Evolutionary conservation across 345 rosid genomes (phyloP).

Genomic region (Corchorus olitorius): DNA sequence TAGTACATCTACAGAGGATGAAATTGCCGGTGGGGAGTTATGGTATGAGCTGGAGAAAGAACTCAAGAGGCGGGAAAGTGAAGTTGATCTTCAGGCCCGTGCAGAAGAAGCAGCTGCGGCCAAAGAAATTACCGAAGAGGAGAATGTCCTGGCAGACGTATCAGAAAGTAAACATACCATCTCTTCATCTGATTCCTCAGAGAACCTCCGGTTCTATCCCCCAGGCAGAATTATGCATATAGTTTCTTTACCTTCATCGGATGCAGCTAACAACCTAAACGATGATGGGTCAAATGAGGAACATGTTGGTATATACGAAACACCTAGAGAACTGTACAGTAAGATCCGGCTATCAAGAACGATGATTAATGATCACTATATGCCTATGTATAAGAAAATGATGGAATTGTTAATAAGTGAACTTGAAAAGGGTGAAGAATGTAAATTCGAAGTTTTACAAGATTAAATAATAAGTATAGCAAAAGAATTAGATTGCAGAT

Average conservation of each 20-base stretch:
- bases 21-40: constrained; percentile 68
- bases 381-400: constrained; percentile 95
- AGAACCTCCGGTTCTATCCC: constrained; percentile 76
- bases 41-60: constrained; percentile 92
- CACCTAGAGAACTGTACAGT: constrained; percentile 85
- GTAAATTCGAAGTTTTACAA: constrained; percentile 30
- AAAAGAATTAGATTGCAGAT: neutral
- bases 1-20: constrained; percentile 44
- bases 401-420: constrained; percentile 72
- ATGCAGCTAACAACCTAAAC: constrained; percentile 24
- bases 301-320: constrained; percentile 62
- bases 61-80: constrained; percentile 62
- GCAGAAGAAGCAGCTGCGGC: constrained; percentile 84
- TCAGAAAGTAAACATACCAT: constrained; percentile 39
- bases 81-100: constrained; percentile 53
- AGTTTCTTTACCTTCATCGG: constrained; percentile 44
- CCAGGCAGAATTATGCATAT: constrained; percentile 91
- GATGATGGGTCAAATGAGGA: constrained; percentile 29
- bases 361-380: constrained; percentile 95
- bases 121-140: constrained; percentile 76
- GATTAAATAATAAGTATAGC: constrained; percentile 5
- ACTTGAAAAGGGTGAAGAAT: constrained; percentile 47
- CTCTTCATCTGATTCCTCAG: constrained; percentile 49
- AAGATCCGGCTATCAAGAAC: constrained; percentile 87
- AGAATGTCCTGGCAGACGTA: constrained; percentile 46